Evolutionary conservation across 805 yeast species (phyloP).

Genomic region (Scheffersomyces lignosus): DNA sequence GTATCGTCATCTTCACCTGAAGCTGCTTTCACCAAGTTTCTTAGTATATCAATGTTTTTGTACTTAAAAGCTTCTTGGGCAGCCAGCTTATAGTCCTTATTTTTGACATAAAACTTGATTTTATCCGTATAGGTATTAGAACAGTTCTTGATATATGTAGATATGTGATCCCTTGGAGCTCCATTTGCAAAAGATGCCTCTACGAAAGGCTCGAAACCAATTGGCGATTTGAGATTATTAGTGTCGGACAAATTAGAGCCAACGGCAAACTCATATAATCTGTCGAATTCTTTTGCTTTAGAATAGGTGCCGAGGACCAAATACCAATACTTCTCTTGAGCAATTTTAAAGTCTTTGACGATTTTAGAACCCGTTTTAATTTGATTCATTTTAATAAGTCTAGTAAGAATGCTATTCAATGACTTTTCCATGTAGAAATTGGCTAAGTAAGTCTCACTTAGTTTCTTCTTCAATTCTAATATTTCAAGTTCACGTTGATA

Average conservation of each 20-base stretch:
- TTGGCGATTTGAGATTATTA: constrained; percentile 55
- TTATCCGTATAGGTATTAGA: constrained; percentile 44
- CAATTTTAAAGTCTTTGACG: constrained; percentile 53
- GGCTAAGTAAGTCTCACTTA: constrained; percentile 34
- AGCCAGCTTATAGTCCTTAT: constrained; percentile 52
- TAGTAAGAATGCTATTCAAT: constrained; percentile 21
- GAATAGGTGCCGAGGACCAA: constrained; percentile 51
- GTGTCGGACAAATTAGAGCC: constrained; percentile 43
- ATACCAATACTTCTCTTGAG: constrained; percentile 58
- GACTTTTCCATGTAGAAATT: constrained; percentile 30
- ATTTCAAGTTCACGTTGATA: constrained; percentile 30
- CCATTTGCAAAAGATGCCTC: constrained; percentile 47
- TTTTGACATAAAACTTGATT: constrained; percentile 50
- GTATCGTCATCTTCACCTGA: constrained; percentile 16
- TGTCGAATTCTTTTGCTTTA: constrained; percentile 52
- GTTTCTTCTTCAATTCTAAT: constrained; percentile 30
- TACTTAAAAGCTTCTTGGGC: constrained; percentile 47
- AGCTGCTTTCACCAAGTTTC: constrained; percentile 20
- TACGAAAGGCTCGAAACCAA: constrained; percentile 69
- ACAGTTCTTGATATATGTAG: constrained; percentile 57
- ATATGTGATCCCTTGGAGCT: constrained; percentile 61
- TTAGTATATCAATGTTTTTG: constrained; percentile 36
- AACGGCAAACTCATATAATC: constrained; percentile 41
- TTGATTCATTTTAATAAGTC: constrained; percentile 45
- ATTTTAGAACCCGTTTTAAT: constrained; percentile 48